Evolutionary conservation across 1,284 basidiomycete genomes (phyloP).

Genomic region (Fomitopsis pinicola): DNA sequence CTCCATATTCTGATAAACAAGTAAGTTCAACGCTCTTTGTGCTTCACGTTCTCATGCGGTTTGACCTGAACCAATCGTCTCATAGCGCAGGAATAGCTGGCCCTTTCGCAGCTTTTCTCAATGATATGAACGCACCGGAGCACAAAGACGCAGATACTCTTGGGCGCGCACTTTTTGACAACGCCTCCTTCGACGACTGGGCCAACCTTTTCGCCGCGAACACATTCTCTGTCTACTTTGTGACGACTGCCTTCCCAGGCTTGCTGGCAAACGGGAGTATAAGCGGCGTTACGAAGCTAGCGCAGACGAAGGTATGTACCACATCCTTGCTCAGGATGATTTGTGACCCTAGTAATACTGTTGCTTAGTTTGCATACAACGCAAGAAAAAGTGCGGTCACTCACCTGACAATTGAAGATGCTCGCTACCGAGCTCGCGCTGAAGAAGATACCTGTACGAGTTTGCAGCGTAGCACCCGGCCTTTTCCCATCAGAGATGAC

Average conservation of each 20-base stretch:
- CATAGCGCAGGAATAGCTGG: constrained; percentile 69
- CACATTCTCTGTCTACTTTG: constrained; percentile 68
- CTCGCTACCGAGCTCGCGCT: constrained; percentile 71
- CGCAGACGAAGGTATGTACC: constrained; percentile 66
- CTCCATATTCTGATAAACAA: constrained; percentile 81
- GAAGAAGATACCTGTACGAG: constrained; percentile 62
- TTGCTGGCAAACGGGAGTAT: constrained; percentile 73
- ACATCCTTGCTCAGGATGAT: not conserved
- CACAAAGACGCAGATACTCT: constrained; percentile 57
- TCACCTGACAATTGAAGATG: constrained; percentile 71
- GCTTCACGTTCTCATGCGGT: not conserved
- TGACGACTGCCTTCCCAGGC: constrained; percentile 71
- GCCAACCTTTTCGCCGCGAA: constrained; percentile 57
- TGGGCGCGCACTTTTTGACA: constrained; percentile 61
- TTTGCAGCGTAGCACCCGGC: constrained; percentile 71
- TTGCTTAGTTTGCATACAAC: constrained; percentile 69
- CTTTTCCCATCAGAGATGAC: constrained; percentile 78
- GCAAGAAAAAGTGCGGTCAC: constrained; percentile 71
- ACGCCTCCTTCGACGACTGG: constrained; percentile 64
- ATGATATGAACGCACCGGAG: constrained; percentile 50
- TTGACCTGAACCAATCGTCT: not conserved
- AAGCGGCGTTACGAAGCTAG: constrained; percentile 60
- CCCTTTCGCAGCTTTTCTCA: constrained; percentile 55
- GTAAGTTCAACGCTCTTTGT: constrained; percentile 48
- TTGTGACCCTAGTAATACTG: no score